Conservation (phyloP, 345 rosid genomes). For the Mangifera indica region DNA sequence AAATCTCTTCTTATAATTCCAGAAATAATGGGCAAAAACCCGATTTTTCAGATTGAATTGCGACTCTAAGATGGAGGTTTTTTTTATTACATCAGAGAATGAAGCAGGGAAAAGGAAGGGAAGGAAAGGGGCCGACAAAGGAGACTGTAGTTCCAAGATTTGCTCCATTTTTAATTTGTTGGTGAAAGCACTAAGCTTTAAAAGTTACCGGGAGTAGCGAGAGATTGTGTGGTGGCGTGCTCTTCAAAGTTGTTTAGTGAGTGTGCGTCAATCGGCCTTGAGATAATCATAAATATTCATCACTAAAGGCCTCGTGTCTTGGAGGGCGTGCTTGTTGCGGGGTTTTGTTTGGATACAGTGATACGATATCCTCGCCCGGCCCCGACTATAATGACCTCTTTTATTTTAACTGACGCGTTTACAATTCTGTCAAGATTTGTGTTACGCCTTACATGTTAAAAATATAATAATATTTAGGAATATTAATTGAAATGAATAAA, state of each 20-base stretch:
- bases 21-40: too few relatives aligned
- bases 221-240: slow-evolving; percentile 17
- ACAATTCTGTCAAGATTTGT: too few relatives aligned
- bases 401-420: too few relatives aligned
- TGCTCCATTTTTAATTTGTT: slow-evolving; percentile 3
- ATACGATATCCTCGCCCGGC: too few relatives aligned
- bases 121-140: slow-evolving; percentile 31
- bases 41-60: too few relatives aligned
- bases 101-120: neutral
- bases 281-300: neutral
- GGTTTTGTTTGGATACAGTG: neutral
- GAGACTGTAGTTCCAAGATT: slow-evolving; percentile 34
- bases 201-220: neutral
- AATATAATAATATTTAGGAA: too few relatives aligned
- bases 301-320: neutral
- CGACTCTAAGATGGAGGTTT: neutral
- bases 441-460: too few relatives aligned
- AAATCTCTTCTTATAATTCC: too few relatives aligned
- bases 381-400: too few relatives aligned
- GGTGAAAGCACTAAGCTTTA: neutral
- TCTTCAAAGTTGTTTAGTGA: slow-evolving; percentile 9
- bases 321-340: neutral
- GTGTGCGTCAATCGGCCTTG: neutral
- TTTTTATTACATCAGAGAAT: too few relatives aligned
- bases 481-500: too few relatives aligned